Conservation (phyloP, 306 rosid species). For the Medicago ruthenica region DNA sequence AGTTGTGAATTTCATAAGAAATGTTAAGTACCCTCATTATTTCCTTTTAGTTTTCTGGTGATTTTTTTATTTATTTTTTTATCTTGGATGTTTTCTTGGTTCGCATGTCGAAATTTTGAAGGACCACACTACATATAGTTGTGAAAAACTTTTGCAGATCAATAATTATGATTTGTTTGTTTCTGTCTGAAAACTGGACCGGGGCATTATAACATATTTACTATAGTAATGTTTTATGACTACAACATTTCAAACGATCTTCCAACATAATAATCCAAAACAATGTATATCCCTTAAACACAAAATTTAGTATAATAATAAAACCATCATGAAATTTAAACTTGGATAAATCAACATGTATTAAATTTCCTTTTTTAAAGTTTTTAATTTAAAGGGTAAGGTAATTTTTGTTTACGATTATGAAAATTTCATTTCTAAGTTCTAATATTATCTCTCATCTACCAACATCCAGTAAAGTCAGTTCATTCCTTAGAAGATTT, state of each 20-base stretch:
- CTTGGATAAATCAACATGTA: no score
- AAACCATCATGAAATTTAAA: no score
- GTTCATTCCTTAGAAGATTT: no score
- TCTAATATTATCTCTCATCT: no score
- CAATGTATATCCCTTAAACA: neutral
- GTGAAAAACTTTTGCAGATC: conserved; percentile 11
- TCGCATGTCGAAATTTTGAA: conserved; percentile 3
- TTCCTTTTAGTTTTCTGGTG: neutral
- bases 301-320: no score
- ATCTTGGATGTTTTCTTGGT: conserved; percentile 5
- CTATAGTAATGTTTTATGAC: neutral
- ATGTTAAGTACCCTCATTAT: neutral
- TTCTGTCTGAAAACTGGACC: conserved; percentile 21
- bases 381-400: no score
- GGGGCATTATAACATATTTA: neutral
- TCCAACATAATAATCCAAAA: neutral
- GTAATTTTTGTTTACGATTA: no score
- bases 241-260: neutral
- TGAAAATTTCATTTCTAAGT: no score
- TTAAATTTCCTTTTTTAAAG: no score
- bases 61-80: neutral
- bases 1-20: neutral
- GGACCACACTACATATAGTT: conserved; percentile 14
- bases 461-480: no score
- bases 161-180: conserved; percentile 14